phyloP scores from a whole-genome alignment of 306 rosid species.

The Begonia fuchsioides region DNA sequence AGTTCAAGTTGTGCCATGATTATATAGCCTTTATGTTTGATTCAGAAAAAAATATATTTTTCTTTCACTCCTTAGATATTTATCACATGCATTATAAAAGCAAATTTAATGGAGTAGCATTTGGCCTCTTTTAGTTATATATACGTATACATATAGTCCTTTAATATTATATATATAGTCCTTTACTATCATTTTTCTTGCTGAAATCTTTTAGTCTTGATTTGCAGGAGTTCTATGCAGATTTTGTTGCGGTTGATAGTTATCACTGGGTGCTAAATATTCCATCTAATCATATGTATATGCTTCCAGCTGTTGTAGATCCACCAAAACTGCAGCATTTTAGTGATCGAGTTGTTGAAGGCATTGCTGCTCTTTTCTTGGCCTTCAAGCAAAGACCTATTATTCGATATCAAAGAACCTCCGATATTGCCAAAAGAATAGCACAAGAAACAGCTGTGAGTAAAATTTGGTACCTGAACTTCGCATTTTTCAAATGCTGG shows the following conservation, averaged over 20 bases:
- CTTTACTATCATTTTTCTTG: no score
- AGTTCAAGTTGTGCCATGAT: conserved; percentile 48
- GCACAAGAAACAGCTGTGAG: conserved; percentile 80
- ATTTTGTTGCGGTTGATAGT: conserved; percentile 75
- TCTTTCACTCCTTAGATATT: no score
- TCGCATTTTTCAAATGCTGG: not conserved
- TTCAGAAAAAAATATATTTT: no score
- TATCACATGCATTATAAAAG: no score
- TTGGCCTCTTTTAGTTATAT: no score
- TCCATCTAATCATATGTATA: conserved; percentile 57
- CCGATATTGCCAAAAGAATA: conserved; percentile 79
- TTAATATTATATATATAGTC: no score
- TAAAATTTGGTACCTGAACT: conserved; percentile 6
- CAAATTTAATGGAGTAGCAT: no score
- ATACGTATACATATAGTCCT: no score
- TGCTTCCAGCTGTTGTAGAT: conserved; percentile 90
- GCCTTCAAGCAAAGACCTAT: conserved; percentile 78
- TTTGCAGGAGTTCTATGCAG: conserved; percentile 83
- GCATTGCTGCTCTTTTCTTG: conserved; percentile 75
- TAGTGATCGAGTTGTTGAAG: conserved; percentile 71
- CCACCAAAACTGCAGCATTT: conserved; percentile 53
- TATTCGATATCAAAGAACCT: conserved; percentile 84
- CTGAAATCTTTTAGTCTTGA: not conserved
- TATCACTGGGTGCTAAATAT: conserved; percentile 77
- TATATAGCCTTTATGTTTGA: no score